Percentiles rank a stretch among this genome's conserved stretches.
phyloP scores from a whole-genome alignment of 306 rosid genomes.

The Citrullus amarus region DNA sequence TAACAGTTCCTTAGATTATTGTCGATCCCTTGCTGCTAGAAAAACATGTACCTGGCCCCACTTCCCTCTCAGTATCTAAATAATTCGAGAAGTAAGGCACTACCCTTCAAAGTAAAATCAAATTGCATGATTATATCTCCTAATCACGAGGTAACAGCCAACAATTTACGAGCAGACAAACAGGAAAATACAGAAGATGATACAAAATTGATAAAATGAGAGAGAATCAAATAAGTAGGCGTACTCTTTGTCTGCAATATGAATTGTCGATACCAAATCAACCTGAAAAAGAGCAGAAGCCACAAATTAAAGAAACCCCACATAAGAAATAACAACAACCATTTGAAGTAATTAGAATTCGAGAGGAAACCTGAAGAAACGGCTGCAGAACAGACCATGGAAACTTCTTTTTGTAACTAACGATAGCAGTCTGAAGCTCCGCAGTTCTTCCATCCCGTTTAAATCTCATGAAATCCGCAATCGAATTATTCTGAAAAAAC shows the following conservation, averaged over 20 bases:
- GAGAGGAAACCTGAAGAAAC: constrained; percentile 48
- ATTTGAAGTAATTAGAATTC: not conserved
- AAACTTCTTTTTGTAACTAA: constrained; percentile 63
- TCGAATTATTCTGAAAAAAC: constrained; percentile 51
- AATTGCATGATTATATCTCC: not conserved
- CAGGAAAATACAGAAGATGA: not conserved
- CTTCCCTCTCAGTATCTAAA: not conserved
- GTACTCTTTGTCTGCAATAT: constrained; percentile 89
- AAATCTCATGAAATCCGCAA: constrained; percentile 88
- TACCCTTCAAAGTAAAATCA: not conserved
- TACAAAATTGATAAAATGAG: not conserved
- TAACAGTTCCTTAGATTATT: not conserved
- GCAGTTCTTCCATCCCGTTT: constrained; percentile 47
- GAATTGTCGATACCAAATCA: constrained; percentile 95
- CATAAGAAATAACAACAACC: not conserved
- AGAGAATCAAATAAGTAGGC: constrained; percentile 9
- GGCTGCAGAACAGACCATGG: constrained; percentile 80
- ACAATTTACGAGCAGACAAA: not conserved
- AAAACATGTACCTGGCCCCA: not conserved
- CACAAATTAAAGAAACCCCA: constrained; percentile 8
- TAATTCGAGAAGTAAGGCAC: not conserved
- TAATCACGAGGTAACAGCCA: not conserved
- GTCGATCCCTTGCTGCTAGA: not conserved
- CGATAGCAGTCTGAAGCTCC: constrained; percentile 76
- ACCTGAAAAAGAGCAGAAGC: constrained; percentile 41